Evolutionary conservation across 306 rosid species (phyloP).

Genomic region (Trichosanthes truncata): DNA sequence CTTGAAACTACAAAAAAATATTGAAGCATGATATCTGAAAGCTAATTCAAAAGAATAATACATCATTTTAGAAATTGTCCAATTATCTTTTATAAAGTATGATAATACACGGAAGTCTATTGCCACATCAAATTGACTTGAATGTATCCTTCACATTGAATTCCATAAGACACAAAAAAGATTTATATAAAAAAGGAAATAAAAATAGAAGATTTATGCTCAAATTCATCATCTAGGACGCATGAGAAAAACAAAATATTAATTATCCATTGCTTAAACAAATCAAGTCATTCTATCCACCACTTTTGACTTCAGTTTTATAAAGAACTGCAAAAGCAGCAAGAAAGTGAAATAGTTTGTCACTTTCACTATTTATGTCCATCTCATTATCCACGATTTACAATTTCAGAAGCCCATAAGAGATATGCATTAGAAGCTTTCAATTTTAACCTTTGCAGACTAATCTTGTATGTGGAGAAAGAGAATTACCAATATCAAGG

Average conservation of each 20-base stretch:
- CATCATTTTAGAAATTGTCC: neutral
- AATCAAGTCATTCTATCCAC: neutral
- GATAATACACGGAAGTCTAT: neutral
- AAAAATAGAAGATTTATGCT: neutral
- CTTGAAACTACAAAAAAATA: neutral
- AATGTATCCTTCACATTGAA: neutral
- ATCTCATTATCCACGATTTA: neutral
- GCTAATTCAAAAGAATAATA: neutral
- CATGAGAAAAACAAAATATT: neutral
- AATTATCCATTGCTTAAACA: neutral
- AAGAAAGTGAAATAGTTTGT: neutral
- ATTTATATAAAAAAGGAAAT: neutral
- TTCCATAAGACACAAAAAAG: neutral
- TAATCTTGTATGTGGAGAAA: neutral
- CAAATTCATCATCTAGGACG: neutral
- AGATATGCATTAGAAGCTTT: neutral
- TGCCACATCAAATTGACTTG: neutral
- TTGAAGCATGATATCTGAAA: neutral
- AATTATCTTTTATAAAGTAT: neutral
- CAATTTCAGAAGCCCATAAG: neutral
- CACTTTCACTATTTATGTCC: neutral
- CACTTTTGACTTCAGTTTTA: neutral
- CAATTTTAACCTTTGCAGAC: neutral
- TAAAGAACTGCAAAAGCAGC: neutral
- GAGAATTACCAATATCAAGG: slow-evolving; percentile 59